Evolutionary conservation across 164 flowering plant genomes (phyloP).

Genomic region (Aristolochia fimbriata): DNA sequence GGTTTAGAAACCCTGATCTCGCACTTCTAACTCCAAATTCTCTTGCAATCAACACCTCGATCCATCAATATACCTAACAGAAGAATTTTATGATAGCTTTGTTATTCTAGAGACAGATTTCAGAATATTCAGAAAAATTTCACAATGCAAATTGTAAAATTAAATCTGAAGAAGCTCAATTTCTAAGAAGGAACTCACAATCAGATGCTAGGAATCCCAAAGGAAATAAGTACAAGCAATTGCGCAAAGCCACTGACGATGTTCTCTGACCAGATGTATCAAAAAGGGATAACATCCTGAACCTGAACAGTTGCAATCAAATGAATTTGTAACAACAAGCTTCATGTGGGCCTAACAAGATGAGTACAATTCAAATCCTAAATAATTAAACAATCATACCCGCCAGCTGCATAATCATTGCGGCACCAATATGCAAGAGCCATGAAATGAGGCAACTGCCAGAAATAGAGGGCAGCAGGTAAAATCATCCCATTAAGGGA

Average conservation of each 20-base stretch:
- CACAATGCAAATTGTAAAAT: background rate
- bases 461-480: constrained; percentile 94
- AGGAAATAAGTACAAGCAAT: constrained; percentile 76
- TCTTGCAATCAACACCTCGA: no score
- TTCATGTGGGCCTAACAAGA: background rate
- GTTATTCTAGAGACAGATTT: no score
- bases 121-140: no score
- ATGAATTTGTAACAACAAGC: constrained; percentile 2
- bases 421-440: constrained; percentile 94
- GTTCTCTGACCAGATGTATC: constrained; percentile 78
- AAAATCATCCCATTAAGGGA: constrained; percentile 72
- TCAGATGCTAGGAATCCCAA: constrained; percentile 83
- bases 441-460: constrained; percentile 99
- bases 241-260: constrained; percentile 75
- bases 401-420: constrained; percentile 90
- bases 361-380: background rate
- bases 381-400: constrained; percentile 34
- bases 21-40: no score
- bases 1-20: no score
- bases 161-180: background rate
- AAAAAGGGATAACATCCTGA: constrained; percentile 68
- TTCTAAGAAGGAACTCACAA: constrained; percentile 43
- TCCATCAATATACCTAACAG: no score
- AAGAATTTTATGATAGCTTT: no score
- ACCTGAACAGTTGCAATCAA: constrained; percentile 36